Base-by-base conservation (phyloP, 495 filamentous ascomycete species). In the Neurospora sp. region DNA sequence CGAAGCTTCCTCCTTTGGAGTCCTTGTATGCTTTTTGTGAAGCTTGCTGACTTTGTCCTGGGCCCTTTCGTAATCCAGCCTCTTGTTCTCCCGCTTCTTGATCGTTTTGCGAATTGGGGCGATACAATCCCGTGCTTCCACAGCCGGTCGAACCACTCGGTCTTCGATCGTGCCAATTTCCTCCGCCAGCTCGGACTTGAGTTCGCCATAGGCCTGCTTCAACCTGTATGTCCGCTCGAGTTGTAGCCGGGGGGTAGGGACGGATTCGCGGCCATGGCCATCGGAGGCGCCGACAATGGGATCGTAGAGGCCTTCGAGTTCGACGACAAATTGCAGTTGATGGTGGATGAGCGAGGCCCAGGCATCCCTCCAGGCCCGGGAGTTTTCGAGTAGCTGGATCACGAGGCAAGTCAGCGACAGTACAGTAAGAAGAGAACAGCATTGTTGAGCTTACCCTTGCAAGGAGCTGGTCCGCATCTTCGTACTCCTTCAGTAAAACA, bases 71-170 rank as follows among this genome's bases (percentile, higher is more conserved):
- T 90, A 97, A 79, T 98, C 95, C 65, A 96, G 77, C 86, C 97
- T 92, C 82, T 91, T 93, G 76, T 97, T 91, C 76, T 96, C 93
- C 48, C 95, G 86, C 78, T 93, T 95, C 84, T 97, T 97, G 80
- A 98, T 95, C 3, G 91, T 91, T 82, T 95, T 97, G 78, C 94
- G 91, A 79, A 97, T 85, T 0, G 93, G 91, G 72, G 88, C 85
- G 72, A 97, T 84, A 53, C 80, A 89, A 69, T 91, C 89, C 77
- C 90, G 91, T 3, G 92, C 93, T 69, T 91, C 87, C 22, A 85
- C 85, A 4, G 92, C 91, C 1, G 94, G 94, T 74, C 85, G 85
- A 45, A 96, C 86, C 71, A 97, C 88, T 70, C 89, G 87, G 0
- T 82, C 80, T 73, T 97, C 94, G 72, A 98, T 90, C 69, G 87